Evolutionary conservation across 176 grass and related monocot genomes (phyloP).

Genomic region (barley (Hordeum vulgare)): DNA sequence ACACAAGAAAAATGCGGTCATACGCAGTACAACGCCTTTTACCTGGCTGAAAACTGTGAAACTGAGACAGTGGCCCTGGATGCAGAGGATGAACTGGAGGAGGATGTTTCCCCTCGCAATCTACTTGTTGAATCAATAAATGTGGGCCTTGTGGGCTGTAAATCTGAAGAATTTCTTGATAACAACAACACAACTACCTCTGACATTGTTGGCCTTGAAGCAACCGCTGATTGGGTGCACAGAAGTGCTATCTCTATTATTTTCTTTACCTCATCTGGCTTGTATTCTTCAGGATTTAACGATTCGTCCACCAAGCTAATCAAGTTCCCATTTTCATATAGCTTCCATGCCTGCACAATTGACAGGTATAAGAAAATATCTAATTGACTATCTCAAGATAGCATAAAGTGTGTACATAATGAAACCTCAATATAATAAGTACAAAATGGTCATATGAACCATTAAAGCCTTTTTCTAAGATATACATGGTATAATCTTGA

Average conservation of each 20-base stretch:
- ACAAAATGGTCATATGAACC: not conserved
- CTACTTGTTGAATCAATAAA: conserved; percentile 65
- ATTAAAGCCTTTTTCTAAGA: not conserved
- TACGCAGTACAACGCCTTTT: conserved; percentile 28
- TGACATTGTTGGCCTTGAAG: conserved; percentile 73
- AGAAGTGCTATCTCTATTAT: conserved; percentile 66
- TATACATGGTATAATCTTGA: not conserved
- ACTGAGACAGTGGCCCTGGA: conserved; percentile 56
- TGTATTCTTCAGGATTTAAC: conserved; percentile 54
- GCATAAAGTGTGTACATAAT: not conserved
- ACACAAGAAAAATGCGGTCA: conserved; percentile 4
- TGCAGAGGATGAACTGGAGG: conserved; percentile 52
- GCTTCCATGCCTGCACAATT: conserved; percentile 55
- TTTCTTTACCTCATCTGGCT: conserved; percentile 43
- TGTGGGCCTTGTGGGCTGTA: conserved; percentile 54
- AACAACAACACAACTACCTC: conserved; percentile 59
- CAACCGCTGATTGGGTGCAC: conserved; percentile 67
- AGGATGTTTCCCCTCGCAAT: conserved; percentile 41
- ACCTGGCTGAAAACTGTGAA: conserved; percentile 47
- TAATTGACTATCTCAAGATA: not conserved
- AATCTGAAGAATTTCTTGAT: conserved; percentile 28
- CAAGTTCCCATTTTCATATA: conserved; percentile 54
- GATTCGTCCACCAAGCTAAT: conserved; percentile 50
- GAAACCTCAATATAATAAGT: conserved; percentile 10
- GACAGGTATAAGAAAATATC: conserved; percentile 1